phyloP scores from a whole-genome alignment of 192 early-diverging fungal species.

The Cetraspora pellucida region DNA sequence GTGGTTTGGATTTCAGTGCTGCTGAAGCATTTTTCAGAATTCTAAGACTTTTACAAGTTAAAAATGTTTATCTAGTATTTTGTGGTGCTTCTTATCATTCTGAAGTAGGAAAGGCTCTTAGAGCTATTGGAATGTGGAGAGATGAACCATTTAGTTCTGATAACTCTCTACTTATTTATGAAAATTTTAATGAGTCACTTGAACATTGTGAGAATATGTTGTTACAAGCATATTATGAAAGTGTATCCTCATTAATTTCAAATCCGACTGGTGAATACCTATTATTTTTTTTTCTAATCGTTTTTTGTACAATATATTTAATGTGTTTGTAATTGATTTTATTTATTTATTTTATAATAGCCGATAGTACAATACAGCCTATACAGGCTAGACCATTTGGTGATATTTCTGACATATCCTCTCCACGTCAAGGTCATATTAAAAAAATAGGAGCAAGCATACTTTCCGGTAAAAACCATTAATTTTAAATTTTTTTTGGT shows the following conservation, averaged over 20 bases:
- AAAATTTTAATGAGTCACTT: conserved; percentile 81
- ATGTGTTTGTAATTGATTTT: no score
- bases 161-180: conserved; percentile 73
- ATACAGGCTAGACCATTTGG: no score
- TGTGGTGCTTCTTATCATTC: conserved; percentile 67
- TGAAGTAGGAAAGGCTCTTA: conserved; percentile 70
- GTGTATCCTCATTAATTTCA: conserved; percentile 26
- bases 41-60: conserved; percentile 68
- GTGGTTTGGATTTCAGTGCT: conserved; percentile 87
- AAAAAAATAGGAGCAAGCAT: no score
- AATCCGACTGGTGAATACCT: not conserved
- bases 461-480: no score
- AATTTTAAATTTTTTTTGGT: no score
- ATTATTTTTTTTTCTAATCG: not conserved
- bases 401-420: no score
- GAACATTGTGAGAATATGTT: conserved; percentile 95
- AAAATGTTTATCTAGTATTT: conserved; percentile 81
- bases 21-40: conserved; percentile 88
- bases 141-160: conserved; percentile 38
- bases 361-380: no score
- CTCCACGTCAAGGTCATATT: no score
- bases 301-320: not conserved
- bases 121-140: conserved; percentile 65
- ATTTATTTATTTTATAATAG: no score
- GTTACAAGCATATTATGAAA: conserved; percentile 73